Evolutionary conservation across 352 stramenopile species (phyloP).

Genomic region (Pythium sukuiense): DNA sequence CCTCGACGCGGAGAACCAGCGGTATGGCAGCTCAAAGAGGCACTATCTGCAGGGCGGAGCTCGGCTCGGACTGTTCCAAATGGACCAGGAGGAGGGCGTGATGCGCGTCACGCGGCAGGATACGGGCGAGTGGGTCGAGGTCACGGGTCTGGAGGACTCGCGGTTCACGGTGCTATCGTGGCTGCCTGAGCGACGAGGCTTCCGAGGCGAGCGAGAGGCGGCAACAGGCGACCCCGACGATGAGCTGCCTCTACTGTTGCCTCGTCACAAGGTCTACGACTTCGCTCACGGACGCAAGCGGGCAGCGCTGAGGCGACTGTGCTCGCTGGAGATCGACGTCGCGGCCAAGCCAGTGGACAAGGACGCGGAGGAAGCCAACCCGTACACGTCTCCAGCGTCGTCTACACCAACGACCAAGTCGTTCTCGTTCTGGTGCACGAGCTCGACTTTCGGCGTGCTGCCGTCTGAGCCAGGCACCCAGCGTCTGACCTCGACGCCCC

Average conservation of each 20-base stretch:
- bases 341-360: constrained; percentile 8
- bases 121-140: constrained; percentile 72
- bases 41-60: constrained; percentile 57
- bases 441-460: constrained; percentile 57
- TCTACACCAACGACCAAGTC: neutral
- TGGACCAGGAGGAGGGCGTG: constrained; percentile 57
- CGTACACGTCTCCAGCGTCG: neutral
- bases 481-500: constrained; percentile 23
- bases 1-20: neutral
- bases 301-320: constrained; percentile 37
- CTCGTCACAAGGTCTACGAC: constrained; percentile 47
- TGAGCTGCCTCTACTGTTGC: constrained; percentile 37
- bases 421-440: constrained; percentile 56
- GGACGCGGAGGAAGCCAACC: constrained; percentile 21
- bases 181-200: constrained; percentile 25
- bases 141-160: constrained; percentile 44
- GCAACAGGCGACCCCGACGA: constrained; percentile 20
- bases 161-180: constrained; percentile 27
- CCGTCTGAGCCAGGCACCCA: constrained; percentile 29
- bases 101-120: constrained; percentile 64
- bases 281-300: constrained; percentile 15
- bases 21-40: neutral
- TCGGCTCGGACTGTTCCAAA: constrained; percentile 57
- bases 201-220: constrained; percentile 8
- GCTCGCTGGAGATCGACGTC: constrained; percentile 36